Evolutionary conservation across 2,329 filamentous ascomycete species (phyloP).

Genomic region (Exophiala xenobiotica): DNA sequence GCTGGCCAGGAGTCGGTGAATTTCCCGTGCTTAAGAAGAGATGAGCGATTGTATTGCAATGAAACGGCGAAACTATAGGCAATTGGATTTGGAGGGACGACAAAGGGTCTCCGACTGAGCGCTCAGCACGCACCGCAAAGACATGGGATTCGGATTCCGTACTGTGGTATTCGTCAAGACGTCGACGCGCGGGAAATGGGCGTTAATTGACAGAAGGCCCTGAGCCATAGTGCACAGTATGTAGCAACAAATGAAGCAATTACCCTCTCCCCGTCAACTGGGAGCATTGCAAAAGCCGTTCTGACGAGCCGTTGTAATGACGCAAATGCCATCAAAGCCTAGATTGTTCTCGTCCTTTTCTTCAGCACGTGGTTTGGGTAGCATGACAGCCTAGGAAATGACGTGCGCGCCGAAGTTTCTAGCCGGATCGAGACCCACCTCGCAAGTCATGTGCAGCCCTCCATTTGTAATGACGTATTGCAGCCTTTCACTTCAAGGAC

Average conservation of each 20-base stretch:
- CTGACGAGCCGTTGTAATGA: neutral
- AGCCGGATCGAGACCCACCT: neutral
- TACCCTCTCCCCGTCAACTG: too few species aligned
- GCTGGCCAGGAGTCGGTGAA: slow-evolving; percentile 24
- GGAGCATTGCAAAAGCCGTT: too few species aligned
- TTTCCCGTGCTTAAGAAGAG: slow-evolving; percentile 3
- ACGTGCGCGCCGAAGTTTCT: neutral
- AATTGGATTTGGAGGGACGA: neutral
- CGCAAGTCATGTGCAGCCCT: neutral
- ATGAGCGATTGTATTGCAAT: neutral
- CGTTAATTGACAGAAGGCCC: too few species aligned
- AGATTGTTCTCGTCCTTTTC: too few species aligned
- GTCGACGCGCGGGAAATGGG: too few species aligned
- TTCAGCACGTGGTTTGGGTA: neutral
- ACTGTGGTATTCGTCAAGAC: too few species aligned
- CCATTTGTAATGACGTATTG: neutral
- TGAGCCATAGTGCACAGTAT: too few species aligned
- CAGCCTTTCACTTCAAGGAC: neutral
- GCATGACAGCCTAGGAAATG: neutral
- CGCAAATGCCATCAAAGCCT: too few species aligned
- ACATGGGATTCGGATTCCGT: too few species aligned
- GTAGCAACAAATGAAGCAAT: neutral
- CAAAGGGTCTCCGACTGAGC: too few species aligned
- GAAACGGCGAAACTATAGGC: neutral
- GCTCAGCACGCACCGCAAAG: too few species aligned